Evolutionary conservation across 2,329 filamentous ascomycete genomes (phyloP).

Genomic region (Cytospora piceicola): DNA sequence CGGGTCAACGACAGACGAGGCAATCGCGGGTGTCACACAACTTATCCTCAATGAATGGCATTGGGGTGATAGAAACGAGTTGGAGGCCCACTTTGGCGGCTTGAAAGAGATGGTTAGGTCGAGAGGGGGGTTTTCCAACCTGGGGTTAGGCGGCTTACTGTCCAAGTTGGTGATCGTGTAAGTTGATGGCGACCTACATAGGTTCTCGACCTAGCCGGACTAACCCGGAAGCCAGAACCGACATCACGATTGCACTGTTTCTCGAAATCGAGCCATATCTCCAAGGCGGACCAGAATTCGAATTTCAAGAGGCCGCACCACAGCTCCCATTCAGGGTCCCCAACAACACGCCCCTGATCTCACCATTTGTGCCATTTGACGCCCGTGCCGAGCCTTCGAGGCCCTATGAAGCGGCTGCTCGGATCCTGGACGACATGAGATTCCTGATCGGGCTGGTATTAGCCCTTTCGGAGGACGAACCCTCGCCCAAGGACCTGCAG

Average conservation of each 20-base stretch:
- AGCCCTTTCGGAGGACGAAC: constrained; percentile 40
- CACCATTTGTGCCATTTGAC: constrained; percentile 47
- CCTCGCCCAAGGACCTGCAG: constrained; percentile 43
- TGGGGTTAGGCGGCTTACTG: constrained; percentile 52
- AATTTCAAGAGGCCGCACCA: constrained; percentile 43
- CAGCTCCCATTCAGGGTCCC: constrained; percentile 47
- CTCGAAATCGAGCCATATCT: constrained; percentile 51
- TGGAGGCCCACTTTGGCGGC: constrained; percentile 51
- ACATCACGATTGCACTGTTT: constrained; percentile 52
- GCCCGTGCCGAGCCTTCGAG: constrained; percentile 46
- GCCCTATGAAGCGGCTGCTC: constrained; percentile 52
- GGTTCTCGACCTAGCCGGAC: constrained; percentile 6
- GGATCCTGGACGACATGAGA: constrained; percentile 57
- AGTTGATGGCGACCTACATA: constrained; percentile 31
- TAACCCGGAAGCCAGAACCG: constrained; percentile 42
- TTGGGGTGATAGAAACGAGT: constrained; percentile 51
- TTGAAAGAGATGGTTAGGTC: constrained; percentile 53
- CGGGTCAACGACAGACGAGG: constrained; percentile 47
- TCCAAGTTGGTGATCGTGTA: constrained; percentile 55
- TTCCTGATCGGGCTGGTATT: constrained; percentile 50
- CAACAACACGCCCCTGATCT: constrained; percentile 54
- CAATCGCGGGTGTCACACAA: constrained; percentile 53
- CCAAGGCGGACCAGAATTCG: constrained; percentile 46
- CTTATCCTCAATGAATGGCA: constrained; percentile 59
- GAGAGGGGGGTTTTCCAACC: constrained; percentile 49